phyloP scores from a whole-genome alignment of 768 basidiomycete genomes.

The Holtermanniella nyarrowii region DNA sequence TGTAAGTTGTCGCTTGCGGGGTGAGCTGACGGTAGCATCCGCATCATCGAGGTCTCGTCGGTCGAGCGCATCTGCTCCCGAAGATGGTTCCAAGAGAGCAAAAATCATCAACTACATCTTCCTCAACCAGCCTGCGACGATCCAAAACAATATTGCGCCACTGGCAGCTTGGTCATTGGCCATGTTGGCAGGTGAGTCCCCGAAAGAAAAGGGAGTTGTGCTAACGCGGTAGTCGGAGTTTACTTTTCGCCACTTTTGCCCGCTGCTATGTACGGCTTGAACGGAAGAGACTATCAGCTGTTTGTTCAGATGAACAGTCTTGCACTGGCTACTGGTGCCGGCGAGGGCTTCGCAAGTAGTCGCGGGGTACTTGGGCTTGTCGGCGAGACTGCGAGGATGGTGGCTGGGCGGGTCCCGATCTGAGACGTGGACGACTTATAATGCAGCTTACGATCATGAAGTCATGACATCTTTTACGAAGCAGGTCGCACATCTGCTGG shows the following conservation, averaged over 20 bases:
- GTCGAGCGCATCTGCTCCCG: slow-evolving; percentile 5
- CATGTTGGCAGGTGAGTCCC: slow-evolving; percentile 22
- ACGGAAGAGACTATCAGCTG: slow-evolving; percentile 25
- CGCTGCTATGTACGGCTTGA: slow-evolving; percentile 9
- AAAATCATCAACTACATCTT: slow-evolving; percentile 22
- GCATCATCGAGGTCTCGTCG: slow-evolving; percentile 8
- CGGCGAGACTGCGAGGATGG: slow-evolving; percentile 20
- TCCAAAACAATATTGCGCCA: slow-evolving; percentile 14
- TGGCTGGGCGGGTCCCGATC: slow-evolving; percentile 11
- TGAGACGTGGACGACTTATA: neutral
- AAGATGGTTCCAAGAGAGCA: neutral
- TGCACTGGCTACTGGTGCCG: slow-evolving; percentile 20
- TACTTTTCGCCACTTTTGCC: slow-evolving; percentile 15
- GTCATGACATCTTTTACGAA: too few relatives aligned
- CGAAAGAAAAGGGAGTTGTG: slow-evolving; percentile 8
- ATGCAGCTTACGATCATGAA: too few relatives aligned
- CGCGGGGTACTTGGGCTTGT: slow-evolving; percentile 13
- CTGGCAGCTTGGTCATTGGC: slow-evolving; percentile 15
- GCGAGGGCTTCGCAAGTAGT: slow-evolving; percentile 27
- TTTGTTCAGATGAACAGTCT: slow-evolving; percentile 29
- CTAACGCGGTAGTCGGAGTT: slow-evolving; percentile 18
- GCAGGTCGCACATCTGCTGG: too few relatives aligned
- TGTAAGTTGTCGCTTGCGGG: slow-evolving; percentile 5
- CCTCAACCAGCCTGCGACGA: slow-evolving; percentile 5
- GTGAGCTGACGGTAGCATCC: neutral